phyloP scores from a whole-genome alignment of 2,329 filamentous ascomycete species.

The Colletotrichum tabaci region DNA sequence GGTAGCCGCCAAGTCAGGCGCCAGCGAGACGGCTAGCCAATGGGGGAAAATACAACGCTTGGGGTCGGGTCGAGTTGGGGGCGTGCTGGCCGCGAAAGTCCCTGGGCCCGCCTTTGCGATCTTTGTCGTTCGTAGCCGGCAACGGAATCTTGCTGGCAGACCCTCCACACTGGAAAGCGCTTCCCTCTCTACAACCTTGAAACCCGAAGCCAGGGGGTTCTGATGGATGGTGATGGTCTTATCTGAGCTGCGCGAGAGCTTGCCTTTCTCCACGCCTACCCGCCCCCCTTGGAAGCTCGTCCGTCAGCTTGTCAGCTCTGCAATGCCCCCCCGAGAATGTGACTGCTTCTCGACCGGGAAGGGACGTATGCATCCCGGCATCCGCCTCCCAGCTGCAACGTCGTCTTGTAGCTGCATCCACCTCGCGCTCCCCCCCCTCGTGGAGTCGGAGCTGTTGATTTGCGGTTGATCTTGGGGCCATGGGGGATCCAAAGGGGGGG shows the following conservation, averaged over 20 bases:
- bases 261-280: background rate
- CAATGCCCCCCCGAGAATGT: background rate
- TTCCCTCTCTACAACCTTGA: slow-evolving; percentile 2
- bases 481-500: background rate
- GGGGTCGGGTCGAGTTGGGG: slow-evolving; percentile 10
- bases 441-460: background rate
- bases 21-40: slow-evolving; percentile 17
- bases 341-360: background rate
- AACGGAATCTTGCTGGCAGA: background rate
- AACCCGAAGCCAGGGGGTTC: slow-evolving; percentile 8
- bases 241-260: background rate
- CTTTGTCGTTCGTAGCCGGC: background rate
- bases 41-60: background rate
- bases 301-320: background rate
- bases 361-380: background rate
- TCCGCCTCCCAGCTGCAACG: slow-evolving; percentile 2
- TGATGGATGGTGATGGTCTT: background rate
- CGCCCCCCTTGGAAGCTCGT: background rate
- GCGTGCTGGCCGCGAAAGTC: slow-evolving; percentile 27
- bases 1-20: slow-evolving; percentile 25
- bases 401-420: slow-evolving; percentile 2
- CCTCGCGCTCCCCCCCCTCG: background rate
- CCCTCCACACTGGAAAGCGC: background rate
- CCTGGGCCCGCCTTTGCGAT: background rate
- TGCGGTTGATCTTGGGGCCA: background rate